Base-by-base conservation (phyloP, 2,329 filamentous ascomycete genomes). In the Aureobasidium pullulans region DNA sequence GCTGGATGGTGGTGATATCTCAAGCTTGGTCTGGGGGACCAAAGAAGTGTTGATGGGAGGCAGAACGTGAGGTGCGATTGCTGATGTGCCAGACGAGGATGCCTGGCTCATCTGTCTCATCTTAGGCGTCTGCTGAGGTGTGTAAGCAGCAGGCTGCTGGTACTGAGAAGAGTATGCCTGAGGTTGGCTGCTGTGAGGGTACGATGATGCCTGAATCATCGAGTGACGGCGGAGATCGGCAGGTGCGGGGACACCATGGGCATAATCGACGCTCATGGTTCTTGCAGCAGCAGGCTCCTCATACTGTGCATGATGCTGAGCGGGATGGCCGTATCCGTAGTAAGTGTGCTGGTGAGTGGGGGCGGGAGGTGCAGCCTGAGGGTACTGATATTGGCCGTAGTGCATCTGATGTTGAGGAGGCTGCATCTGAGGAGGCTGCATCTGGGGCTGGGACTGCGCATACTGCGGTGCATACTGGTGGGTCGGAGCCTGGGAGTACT, bases 1-100 rank as follows among this genome's bases (percentile, higher is more conserved):
- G 53, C 75, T 75, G n/a, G 71, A 68, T 0, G 77, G 77, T n/a
- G 76, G 77, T 4, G 73, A 68, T 5, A 75, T 73, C 59, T 78
- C 76, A 42, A 75, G 63, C 60, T 73, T 74, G 4, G 75, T 67
- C 23, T 62, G 61, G 2, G 71, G 68, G 42, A 73, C 70, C 59
- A 75, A 60, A 11, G 49, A 60, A 1, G 75, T 74, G 62, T 76
- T 74, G 57, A 78, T 65, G 13, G 76, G 76, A 7, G 77, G 75
- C 57, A 79, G 64, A 23, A 73, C 64, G 62, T 73, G 69, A 31
- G 68, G 66, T 57, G 40, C 43, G 10, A 43, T 31, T 57, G 37
- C 54, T 64, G 43, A 63, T 60, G 31, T 54, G 60, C 16, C 60
- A 52, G 46, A 34, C 11, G 19, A 62, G 62, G 28, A 58, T 47